A percentile compares a stretch with the other conserved stretches of the same genome.
Evolutionary conservation across 1,284 basidiomycete genomes (phyloP).

Genomic region (Puccinia coronata): DNA sequence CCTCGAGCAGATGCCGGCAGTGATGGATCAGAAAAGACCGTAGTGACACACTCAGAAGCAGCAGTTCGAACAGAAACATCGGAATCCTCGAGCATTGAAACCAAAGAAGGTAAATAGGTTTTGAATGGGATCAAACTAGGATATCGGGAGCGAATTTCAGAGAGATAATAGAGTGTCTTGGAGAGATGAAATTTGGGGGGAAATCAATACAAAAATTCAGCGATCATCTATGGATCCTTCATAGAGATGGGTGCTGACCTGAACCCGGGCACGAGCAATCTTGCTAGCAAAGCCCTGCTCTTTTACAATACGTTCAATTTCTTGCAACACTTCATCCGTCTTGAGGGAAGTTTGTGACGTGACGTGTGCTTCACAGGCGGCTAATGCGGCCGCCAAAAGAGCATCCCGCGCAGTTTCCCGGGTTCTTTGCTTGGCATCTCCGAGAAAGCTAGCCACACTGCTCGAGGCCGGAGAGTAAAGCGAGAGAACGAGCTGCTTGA

Average conservation of each 20-base stretch:
- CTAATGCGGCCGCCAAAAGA: constrained; percentile 70
- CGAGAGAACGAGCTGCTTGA: constrained; percentile 62
- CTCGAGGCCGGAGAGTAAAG: constrained; percentile 60
- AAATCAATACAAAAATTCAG: constrained; percentile 23
- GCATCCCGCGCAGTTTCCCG: constrained; percentile 74
- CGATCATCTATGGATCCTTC: neutral
- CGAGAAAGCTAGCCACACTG: constrained; percentile 68
- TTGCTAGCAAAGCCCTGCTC: constrained; percentile 75
- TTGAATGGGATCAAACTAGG: constrained; percentile 76
- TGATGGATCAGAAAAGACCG: constrained; percentile 77
- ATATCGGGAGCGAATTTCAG: constrained; percentile 61
- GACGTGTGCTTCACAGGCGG: constrained; percentile 67
- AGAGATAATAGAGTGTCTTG: constrained; percentile 63
- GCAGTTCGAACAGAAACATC: constrained; percentile 85
- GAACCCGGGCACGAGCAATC: constrained; percentile 67
- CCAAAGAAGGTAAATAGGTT: constrained; percentile 75
- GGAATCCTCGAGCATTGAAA: constrained; percentile 82
- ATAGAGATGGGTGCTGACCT: constrained; percentile 63
- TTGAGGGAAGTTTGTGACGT: constrained; percentile 59
- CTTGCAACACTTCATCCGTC: constrained; percentile 65
- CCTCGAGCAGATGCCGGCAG: constrained; percentile 81
- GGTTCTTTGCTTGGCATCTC: constrained; percentile 72
- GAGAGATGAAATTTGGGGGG: constrained; percentile 45
- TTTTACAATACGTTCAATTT: constrained; percentile 74
- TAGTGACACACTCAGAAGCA: constrained; percentile 75